Percentiles rank a stretch among this genome's conserved stretches.
Evolutionary conservation across 1,139 yeast species (phyloP).

Genomic region (Debaryomyces coudertii): DNA sequence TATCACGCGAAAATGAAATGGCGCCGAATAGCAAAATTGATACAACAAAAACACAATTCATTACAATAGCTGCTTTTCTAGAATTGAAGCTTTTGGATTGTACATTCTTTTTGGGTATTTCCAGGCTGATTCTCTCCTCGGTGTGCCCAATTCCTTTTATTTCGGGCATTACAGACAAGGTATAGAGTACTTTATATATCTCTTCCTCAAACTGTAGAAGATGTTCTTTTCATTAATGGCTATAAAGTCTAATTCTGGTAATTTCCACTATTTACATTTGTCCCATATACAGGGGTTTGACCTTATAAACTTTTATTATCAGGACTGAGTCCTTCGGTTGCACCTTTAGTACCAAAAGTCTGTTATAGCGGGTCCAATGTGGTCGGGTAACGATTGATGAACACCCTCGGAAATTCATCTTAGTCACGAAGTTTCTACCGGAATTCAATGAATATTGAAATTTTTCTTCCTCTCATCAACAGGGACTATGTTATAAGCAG

Average conservation of each 20-base stretch:
- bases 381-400: not conserved
- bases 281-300: not conserved
- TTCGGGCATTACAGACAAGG: not conserved
- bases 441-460: not conserved
- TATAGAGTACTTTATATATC: not conserved
- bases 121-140: not conserved
- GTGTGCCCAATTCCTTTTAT: not conserved
- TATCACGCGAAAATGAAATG: not conserved
- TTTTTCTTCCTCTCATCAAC: constrained; percentile 8
- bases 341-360: not conserved
- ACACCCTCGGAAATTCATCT: not conserved
- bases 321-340: not conserved
- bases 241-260: constrained; percentile 9
- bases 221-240: not conserved
- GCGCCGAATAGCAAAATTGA: not conserved
- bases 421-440: constrained; percentile 1
- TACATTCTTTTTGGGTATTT: not conserved
- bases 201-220: not conserved
- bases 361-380: not conserved
- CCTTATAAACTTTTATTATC: not conserved
- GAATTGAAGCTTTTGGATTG: not conserved
- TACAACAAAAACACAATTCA: not conserved
- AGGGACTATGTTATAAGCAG: constrained; percentile 1
- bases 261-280: constrained; percentile 8
- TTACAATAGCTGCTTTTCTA: not conserved